Evolutionary conservation across 371 early-diverging fungal species (phyloP).

Genomic region (Mucor mucedo): DNA sequence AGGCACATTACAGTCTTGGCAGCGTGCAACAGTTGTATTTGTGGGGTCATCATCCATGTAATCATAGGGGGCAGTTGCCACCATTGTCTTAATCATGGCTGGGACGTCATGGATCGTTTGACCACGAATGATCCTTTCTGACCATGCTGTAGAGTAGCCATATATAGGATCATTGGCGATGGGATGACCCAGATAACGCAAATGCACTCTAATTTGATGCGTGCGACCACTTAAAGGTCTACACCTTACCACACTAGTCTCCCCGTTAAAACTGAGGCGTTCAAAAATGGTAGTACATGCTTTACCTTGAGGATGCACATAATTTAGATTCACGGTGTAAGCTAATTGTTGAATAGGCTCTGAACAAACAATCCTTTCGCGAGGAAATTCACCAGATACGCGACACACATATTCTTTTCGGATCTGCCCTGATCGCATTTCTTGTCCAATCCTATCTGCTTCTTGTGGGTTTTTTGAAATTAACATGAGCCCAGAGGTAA

Average conservation of each 20-base stretch:
- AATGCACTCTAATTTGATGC: slow-evolving; percentile 99
- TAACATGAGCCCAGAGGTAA: slow-evolving; percentile 92
- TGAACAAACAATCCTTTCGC: slow-evolving; percentile 66
- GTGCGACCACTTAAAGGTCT: slow-evolving; percentile 95
- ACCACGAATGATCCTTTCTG: slow-evolving; percentile 24
- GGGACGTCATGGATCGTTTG: background rate
- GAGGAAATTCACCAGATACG: slow-evolving; percentile 89
- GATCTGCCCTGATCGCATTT: slow-evolving; percentile 71
- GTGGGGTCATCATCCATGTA: slow-evolving; percentile 35
- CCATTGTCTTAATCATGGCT: slow-evolving; percentile 12
- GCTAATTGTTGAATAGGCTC: slow-evolving; percentile 71
- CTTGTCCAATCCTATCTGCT: slow-evolving; percentile 66
- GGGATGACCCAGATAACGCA: slow-evolving; percentile 94
- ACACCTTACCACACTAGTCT: slow-evolving; percentile 72
- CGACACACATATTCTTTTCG: slow-evolving; percentile 88
- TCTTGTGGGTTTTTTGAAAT: slow-evolving; percentile 68
- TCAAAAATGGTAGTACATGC: slow-evolving; percentile 77
- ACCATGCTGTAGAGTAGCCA: slow-evolving; percentile 74
- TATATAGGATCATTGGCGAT: slow-evolving; percentile 98
- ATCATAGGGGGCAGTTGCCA: slow-evolving; percentile 55
- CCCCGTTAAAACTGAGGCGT: slow-evolving; percentile 65
- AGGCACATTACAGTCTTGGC: slow-evolving; percentile 56
- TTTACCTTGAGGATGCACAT: slow-evolving; percentile 75
- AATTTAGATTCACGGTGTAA: slow-evolving; percentile 74
- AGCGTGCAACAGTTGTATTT: slow-evolving; percentile 21